These are phyloP conservation scores for Juglanconis sp. DNA, from an alignment of 2,329 filamentous ascomycete genomes.

Conservation along the genomic window DNA sequence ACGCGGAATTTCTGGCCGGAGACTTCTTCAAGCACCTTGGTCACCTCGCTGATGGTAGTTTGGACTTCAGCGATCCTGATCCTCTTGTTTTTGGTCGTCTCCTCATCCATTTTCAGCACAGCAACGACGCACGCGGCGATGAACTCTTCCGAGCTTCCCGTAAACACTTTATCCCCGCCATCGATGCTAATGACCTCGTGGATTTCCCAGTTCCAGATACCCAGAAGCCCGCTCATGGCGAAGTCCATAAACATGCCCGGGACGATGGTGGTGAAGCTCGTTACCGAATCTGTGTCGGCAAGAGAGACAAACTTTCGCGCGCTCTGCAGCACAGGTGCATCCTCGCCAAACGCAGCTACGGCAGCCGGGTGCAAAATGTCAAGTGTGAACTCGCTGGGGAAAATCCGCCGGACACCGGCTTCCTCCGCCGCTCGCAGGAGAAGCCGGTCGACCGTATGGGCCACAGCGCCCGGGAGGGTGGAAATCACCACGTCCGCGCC, in stretches of 20 bases:
- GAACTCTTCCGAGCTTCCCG: neutral
- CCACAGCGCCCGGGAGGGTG: neutral
- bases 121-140: neutral
- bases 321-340: neutral
- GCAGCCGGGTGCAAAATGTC: neutral
- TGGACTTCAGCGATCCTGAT: neutral
- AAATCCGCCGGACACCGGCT: neutral
- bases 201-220: neutral
- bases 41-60: neutral
- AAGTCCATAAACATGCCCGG: neutral
- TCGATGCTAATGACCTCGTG: neutral
- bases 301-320: neutral
- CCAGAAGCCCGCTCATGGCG: neutral
- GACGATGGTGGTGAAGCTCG: neutral
- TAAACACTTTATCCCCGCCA: neutral
- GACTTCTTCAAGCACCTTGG: neutral
- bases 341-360: neutral
- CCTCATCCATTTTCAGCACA: neutral
- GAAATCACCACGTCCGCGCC: neutral
- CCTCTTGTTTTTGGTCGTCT: neutral
- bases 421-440: neutral
- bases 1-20: neutral
- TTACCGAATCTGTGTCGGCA: neutral
- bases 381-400: slow-evolving; percentile 2
- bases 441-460: neutral